phyloP scores from a whole-genome alignment of 805 yeast species.

The Clavispora santaluciae region DNA sequence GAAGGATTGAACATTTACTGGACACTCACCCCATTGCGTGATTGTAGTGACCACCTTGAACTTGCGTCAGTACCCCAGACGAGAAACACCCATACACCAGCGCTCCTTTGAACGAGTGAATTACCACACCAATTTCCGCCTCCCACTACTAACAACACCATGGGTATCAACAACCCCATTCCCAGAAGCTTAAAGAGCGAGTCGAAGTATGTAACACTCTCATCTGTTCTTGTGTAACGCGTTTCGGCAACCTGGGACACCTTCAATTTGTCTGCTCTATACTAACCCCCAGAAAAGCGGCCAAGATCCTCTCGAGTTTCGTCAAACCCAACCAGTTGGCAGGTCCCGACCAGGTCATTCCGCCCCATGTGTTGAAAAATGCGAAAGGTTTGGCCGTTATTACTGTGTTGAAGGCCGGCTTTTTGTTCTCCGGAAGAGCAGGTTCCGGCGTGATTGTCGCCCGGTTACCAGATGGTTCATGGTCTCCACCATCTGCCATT shows the following conservation, averaged over 20 bases:
- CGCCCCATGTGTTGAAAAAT: conserved; percentile 77
- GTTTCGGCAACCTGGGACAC: too few relatives aligned
- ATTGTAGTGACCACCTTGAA: too few relatives aligned
- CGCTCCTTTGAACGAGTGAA: not conserved
- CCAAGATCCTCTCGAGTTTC: conserved; percentile 82
- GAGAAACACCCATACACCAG: not conserved
- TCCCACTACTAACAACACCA: conserved; percentile 6
- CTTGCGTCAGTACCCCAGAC: not conserved
- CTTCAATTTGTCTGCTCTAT: not conserved
- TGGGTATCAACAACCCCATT: conserved; percentile 83
- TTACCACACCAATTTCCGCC: not conserved
- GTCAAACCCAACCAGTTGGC: conserved; percentile 91
- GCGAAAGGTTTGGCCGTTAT: conserved; percentile 91
- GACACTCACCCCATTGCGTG: too few relatives aligned
- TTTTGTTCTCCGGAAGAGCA: conserved; percentile 92
- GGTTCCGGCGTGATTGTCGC: conserved; percentile 97
- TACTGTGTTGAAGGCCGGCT: conserved; percentile 96
- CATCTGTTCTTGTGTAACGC: too few relatives aligned
- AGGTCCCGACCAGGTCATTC: conserved; percentile 85
- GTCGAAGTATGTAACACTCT: conserved; percentile 69
- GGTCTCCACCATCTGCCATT: conserved; percentile 98
- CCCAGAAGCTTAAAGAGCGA: conserved; percentile 88
- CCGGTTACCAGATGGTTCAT: conserved; percentile 85
- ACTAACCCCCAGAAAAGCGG: conserved; percentile 65
- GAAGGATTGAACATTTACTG: too few relatives aligned